Evolutionary conservation across 1,284 basidiomycete genomes (phyloP), one percentile per base, ranked within the genome.

Genomic region (Rhodotorula sp.): DNA sequence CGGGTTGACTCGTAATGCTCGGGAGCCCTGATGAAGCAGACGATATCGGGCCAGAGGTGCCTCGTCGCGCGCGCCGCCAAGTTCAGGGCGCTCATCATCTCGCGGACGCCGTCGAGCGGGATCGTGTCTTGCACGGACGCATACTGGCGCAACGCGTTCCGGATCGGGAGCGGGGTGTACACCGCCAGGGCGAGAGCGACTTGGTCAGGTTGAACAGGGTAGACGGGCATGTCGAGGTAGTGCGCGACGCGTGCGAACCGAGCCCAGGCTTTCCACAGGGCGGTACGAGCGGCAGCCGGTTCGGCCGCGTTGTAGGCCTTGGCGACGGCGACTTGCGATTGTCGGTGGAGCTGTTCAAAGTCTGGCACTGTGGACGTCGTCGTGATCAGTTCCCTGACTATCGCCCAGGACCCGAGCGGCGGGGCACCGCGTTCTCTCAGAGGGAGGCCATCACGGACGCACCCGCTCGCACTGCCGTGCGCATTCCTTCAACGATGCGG

Each of bases 131-230:
- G 63, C 24, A 51, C 49, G 49, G 24, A 22, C 3, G 60, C 57
- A 42, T 62, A 6, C 17, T 59, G 26, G 18, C 68, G 63, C 18
- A 64, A 37, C 24, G 48, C 26, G 24, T n/a, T 30, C 24, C 59
- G 45, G 59, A 55, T 48, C 22, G 69, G 65, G 20, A 67, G 44
- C 14, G 57, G 42, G 48, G 60, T 48, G 48, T 67, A 51, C 20
- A 56, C 45, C 2, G 69, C 49, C 29, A 70, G 59, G 33, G 67
- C 54, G 49, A 70, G 54, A 15, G 69, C 69, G 42, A 67, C 53
- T 45, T 70, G 67, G 66, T 67, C 69, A 1, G 69, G 62, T 30
- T 67, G 55, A 17, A 70, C 54, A 12, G 69, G 69, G 58, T 64
- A 70, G 30, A 67, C 46, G 37, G 69, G 69, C 1, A 67, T 54